These are phyloP conservation scores for Cyclanthera cordifolia DNA, from an alignment of 306 rosid genomes.

Conservation along the genomic window DNA sequence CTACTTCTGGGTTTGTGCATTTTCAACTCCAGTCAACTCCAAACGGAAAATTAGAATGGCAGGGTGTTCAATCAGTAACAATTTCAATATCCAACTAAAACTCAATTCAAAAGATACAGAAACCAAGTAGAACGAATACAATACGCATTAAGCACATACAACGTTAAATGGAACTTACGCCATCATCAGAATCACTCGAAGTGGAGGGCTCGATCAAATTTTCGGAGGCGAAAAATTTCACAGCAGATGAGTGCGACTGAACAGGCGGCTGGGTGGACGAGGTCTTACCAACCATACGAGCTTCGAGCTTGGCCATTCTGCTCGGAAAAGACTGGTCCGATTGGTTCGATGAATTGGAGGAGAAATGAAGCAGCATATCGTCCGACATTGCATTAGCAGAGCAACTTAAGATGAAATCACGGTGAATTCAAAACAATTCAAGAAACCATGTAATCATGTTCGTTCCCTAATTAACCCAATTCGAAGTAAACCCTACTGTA, in stretches of 20 bases:
- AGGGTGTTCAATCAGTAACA: not conserved
- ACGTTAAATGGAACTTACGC: conserved; percentile 38
- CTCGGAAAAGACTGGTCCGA: conserved; percentile 96
- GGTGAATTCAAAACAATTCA: conserved; percentile 21
- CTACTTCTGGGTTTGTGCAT: not conserved
- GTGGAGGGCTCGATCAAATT: conserved; percentile 52
- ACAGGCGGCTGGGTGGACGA: conserved; percentile 33
- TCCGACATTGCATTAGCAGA: conserved; percentile 65
- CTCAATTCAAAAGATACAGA: conserved; percentile 6
- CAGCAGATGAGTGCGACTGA: conserved; percentile 47
- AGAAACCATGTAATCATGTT: not conserved
- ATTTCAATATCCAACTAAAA: not conserved
- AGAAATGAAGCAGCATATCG: conserved; percentile 83
- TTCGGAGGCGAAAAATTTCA: conserved; percentile 44
- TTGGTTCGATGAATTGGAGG: conserved; percentile 94
- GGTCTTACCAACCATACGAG: conserved; percentile 87
- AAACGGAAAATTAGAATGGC: not conserved
- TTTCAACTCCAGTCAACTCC: not conserved
- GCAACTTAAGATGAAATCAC: not conserved
- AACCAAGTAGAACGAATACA: not conserved
- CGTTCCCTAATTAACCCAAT: conserved; percentile 8
- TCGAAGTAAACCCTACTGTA: conserved; percentile 20
- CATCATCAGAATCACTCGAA: conserved; percentile 92
- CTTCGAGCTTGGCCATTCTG: conserved; percentile 93
- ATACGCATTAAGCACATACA: conserved; percentile 12